phyloP scores from a whole-genome alignment of 2,329 filamentous ascomycete species.

The Truncatella angustata region DNA sequence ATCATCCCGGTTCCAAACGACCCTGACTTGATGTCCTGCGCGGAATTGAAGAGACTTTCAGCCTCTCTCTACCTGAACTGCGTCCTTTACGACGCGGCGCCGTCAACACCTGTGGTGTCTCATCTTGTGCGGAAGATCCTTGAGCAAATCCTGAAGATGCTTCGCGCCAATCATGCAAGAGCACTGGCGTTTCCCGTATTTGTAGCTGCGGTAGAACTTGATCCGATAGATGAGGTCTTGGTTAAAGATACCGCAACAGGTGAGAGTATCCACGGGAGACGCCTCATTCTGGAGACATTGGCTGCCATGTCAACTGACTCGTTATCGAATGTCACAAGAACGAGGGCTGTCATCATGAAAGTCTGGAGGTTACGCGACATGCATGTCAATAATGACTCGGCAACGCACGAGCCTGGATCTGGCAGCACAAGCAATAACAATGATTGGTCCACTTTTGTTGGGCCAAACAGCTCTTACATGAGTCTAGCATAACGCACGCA shows the following conservation, averaged over 20 bases:
- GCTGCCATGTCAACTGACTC: conserved; percentile 38
- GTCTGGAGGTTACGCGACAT: conserved; percentile 44
- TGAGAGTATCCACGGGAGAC: conserved; percentile 29
- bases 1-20: conserved; percentile 22
- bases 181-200: conserved; percentile 42
- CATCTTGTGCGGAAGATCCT: conserved; percentile 32
- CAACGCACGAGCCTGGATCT: not conserved
- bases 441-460: conserved; percentile 26
- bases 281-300: conserved; percentile 37
- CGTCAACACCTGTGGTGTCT: conserved; percentile 29
- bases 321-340: conserved; percentile 40
- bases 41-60: conserved; percentile 41
- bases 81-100: conserved; percentile 39
- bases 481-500: conserved; percentile 16
- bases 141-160: conserved; percentile 28
- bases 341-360: conserved; percentile 43
- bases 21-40: conserved; percentile 30
- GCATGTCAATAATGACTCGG: conserved; percentile 10
- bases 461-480: conserved; percentile 25
- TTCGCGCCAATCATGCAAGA: conserved; percentile 29
- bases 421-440: conserved; percentile 10
- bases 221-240: conserved; percentile 31
- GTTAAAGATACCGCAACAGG: conserved; percentile 22
- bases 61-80: conserved; percentile 45
- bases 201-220: conserved; percentile 40